Base-by-base conservation (phyloP, 176 grass and related monocot genomes). In the Pontederia paniculata region DNA sequence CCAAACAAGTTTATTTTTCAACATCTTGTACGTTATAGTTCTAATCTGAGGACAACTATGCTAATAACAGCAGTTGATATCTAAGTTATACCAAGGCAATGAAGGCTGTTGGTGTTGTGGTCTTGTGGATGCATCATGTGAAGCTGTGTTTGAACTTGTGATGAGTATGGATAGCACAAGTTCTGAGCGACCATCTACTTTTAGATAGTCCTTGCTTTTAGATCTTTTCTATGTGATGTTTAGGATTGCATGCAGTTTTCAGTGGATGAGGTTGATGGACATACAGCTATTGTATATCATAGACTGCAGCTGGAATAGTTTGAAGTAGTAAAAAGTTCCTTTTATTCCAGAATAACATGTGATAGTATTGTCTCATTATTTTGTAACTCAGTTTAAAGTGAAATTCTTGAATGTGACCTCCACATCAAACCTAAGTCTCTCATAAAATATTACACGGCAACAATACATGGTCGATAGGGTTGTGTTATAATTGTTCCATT, bases 211-310 rank as follows among this genome's bases (percentile, higher is more conserved):
- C 58, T 8, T 6, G 13, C 12, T 45, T 63, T 12, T 21, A 58
- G 54, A 23, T 14, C 37, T 80, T 61, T 79, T 16, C 56, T 46
- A 9, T 83, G 41, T 63, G 12, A 76, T 68, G 31, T 62, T 78
- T 69, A 67, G 93, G 93, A 97, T 66, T 97, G 93, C 74, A 97
- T 97, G 93, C 74, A 97, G 82, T 75, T 97, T 97, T 65, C 86
- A 77, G 11, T 97, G 61, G 72, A 97, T 76, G 93, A 97, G 80
- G 86, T 97, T 65, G 93, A 97, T 77, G 93, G 93, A 46, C 93
- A 97, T 72, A 97, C 93, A 74, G 80, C 79, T 53, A 79, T 97
- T 69, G 48, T 97, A 31, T 80, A 97, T 57, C 93, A 97, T 63
- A 81, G 83, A 51, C 56, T 97, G 55, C 93, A 97, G 60, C 77